phyloP scores from a whole-genome alignment of 805 yeast species.

The Huiozyma naganishii region DNA sequence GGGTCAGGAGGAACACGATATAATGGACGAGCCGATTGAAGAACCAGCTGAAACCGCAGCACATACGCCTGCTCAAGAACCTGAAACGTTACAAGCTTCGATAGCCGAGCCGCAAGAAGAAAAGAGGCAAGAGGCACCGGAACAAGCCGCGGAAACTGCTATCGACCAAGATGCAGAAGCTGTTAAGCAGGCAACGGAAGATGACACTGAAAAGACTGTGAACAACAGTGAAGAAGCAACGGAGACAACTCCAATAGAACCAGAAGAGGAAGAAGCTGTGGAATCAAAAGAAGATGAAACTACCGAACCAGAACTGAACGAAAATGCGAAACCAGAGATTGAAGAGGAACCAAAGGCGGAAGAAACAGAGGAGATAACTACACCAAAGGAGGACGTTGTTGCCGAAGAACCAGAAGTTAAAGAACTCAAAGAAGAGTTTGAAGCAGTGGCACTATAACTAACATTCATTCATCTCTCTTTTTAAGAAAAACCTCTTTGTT shows the following conservation, averaged over 20 bases:
- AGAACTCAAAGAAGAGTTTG: conserved; percentile 9
- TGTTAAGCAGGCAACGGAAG: conserved; percentile 7
- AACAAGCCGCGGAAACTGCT: conserved; percentile 3
- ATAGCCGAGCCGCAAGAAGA: conserved; percentile 3
- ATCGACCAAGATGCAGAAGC: conserved; percentile 6
- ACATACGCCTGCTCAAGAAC: conserved; percentile 4
- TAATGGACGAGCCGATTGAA: conserved; percentile 3
- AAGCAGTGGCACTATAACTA: conserved; percentile 18
- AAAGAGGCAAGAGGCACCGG: background rate
- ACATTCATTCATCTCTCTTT: background rate
- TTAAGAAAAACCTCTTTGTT: background rate
- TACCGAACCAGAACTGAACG: conserved; percentile 1
- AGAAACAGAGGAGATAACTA: conserved; percentile 3
- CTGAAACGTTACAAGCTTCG: conserved; percentile 2
- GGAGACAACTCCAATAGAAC: background rate
- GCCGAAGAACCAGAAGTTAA: conserved; percentile 5
- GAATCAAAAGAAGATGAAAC: background rate
- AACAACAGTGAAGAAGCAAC: conserved; percentile 4
- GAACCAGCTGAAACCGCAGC: conserved; percentile 3
- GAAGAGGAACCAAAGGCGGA: conserved; percentile 6
- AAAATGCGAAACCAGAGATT: background rate
- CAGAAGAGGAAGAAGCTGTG: conserved; percentile 1
- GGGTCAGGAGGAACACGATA: conserved; percentile 1
- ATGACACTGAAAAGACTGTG: conserved; percentile 6
- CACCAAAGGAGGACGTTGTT: conserved; percentile 1